These are phyloP conservation scores for Cenococcum geophilum DNA, from an alignment of 495 filamentous ascomycete genomes.

Conservation along the genomic window DNA sequence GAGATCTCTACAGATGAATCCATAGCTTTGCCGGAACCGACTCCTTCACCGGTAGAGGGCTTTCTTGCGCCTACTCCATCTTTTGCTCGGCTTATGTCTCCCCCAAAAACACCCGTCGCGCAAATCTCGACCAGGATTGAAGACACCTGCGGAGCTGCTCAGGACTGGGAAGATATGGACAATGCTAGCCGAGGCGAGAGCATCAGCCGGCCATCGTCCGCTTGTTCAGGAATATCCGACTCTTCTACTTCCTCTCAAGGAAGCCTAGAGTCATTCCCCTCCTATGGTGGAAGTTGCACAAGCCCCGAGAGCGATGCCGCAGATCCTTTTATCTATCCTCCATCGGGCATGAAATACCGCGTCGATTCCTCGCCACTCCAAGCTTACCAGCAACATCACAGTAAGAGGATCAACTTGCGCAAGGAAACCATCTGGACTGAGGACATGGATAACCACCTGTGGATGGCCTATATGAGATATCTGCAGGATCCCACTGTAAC, in stretches of 20 bases:
- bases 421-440: constrained; percentile 60
- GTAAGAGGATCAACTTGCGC: constrained; percentile 30
- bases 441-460: constrained; percentile 88
- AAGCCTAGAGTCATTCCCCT: constrained; percentile 58
- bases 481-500: constrained; percentile 88
- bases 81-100: constrained; percentile 44
- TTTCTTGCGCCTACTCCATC: constrained; percentile 48
- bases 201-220: constrained; percentile 52
- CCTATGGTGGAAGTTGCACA: constrained; percentile 61
- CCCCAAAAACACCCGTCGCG: constrained; percentile 57
- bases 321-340: constrained; percentile 51
- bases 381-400: constrained; percentile 12
- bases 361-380: constrained; percentile 29
- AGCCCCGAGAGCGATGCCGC: constrained; percentile 58
- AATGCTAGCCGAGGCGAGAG: constrained; percentile 24
- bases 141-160: constrained; percentile 7
- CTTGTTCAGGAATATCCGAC: constrained; percentile 59
- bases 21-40: constrained; percentile 24
- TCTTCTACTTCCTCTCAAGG: constrained; percentile 64
- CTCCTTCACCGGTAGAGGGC: constrained; percentile 31
- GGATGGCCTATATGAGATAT: constrained; percentile 84
- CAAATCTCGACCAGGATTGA: constrained; percentile 39
- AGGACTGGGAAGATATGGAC: constrained; percentile 31
- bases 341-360: constrained; percentile 37
- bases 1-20: constrained; percentile 28